These are phyloP conservation scores for Amphicarpaea edgeworthii DNA, from an alignment of 306 rosid genomes.

Conservation along the genomic window DNA sequence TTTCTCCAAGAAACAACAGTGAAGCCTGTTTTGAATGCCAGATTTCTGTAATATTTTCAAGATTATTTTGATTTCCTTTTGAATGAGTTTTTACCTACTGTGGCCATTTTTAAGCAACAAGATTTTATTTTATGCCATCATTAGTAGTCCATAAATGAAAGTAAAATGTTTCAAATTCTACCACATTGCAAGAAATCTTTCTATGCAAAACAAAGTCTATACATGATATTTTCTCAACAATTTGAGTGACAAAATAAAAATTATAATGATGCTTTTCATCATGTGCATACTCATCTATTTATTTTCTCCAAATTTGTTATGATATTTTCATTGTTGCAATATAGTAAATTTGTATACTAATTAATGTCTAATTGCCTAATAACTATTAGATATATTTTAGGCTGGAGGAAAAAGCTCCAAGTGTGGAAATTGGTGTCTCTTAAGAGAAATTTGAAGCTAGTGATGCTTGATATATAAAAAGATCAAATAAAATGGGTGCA, in stretches of 20 bases:
- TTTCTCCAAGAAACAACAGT: too few species aligned
- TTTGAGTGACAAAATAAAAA: slow-evolving; percentile 6
- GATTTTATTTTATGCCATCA: not conserved
- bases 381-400: slow-evolving; percentile 1
- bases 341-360: not conserved
- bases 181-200: not conserved
- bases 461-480: not conserved
- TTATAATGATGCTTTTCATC: not conserved
- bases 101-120: not conserved
- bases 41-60: too few species aligned
- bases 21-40: too few species aligned
- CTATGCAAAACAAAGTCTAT: not conserved
- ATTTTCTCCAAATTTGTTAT: slow-evolving; percentile 17
- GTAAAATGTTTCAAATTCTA: not conserved
- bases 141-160: too few species aligned
- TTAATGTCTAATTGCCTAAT: not conserved
- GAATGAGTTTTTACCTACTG: slow-evolving; percentile 20
- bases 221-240: not conserved
- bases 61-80: too few species aligned
- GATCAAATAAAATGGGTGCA: slow-evolving; percentile 4
- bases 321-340: slow-evolving; percentile 1
- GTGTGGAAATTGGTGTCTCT: not conserved
- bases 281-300: not conserved
- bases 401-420: slow-evolving; percentile 34
- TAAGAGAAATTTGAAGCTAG: not conserved